A percentile compares a stretch with the other conserved stretches of the same genome.
Evolutionary conservation across 2,329 filamentous ascomycete genomes (phyloP).

Genomic region (Botrytis pseudocinerea): DNA sequence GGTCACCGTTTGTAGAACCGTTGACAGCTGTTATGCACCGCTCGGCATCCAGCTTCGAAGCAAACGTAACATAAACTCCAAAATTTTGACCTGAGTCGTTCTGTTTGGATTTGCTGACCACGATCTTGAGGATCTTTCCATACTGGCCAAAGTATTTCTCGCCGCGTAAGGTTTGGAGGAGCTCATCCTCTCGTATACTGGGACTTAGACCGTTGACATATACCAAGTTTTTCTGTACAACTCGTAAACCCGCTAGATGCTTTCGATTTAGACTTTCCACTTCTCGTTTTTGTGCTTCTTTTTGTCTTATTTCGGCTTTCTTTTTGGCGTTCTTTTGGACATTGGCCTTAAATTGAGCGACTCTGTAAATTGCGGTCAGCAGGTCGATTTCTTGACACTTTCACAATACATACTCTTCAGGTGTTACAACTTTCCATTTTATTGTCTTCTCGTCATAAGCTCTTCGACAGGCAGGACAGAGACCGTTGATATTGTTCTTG

Average conservation of each 20-base stretch:
- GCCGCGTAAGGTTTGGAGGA: conserved; percentile 86
- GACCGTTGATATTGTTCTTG: conserved; percentile 94
- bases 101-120: conserved; percentile 84
- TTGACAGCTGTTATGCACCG: conserved; percentile 91
- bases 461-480: conserved; percentile 95
- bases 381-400: background rate
- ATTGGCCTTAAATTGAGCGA: conserved; percentile 73
- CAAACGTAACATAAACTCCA: conserved; percentile 98
- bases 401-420: conserved; percentile 75
- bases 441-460: conserved; percentile 97
- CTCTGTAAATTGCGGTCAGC: conserved; percentile 48
- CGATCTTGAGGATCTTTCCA: conserved; percentile 97
- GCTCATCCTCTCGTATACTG: conserved; percentile 85
- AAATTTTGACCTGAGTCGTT: conserved; percentile 65
- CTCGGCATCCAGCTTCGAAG: conserved; percentile 84
- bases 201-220: conserved; percentile 96
- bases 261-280: conserved; percentile 94
- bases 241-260: conserved; percentile 89
- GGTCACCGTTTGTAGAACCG: conserved; percentile 86
- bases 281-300: conserved; percentile 94
- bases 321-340: conserved; percentile 92
- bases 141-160: conserved; percentile 97
- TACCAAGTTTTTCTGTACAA: conserved; percentile 97
- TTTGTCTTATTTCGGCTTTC: conserved; percentile 80
- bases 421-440: conserved; percentile 91